Evolutionary conservation across 2,329 filamentous ascomycete genomes (phyloP).

Genomic region (Neospermospora avenae): DNA sequence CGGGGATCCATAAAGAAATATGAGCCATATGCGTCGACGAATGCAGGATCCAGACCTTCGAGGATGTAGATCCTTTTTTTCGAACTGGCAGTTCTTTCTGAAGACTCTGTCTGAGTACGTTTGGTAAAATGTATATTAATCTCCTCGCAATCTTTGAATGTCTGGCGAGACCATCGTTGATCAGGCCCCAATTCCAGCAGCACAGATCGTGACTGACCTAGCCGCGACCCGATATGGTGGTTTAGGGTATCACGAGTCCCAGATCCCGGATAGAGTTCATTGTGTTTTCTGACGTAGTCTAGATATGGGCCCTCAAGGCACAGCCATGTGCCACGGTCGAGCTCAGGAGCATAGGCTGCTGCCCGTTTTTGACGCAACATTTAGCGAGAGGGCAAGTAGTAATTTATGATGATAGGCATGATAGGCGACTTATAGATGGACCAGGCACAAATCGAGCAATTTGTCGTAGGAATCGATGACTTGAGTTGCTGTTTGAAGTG

Average conservation of each 20-base stretch:
- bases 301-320: slow-evolving; percentile 6
- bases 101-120: neutral
- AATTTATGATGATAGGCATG: neutral
- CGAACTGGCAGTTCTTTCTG: neutral
- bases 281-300: slow-evolving; percentile 6
- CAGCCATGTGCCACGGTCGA: slow-evolving; percentile 1
- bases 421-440: no score
- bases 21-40: slow-evolving; percentile 4
- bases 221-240: slow-evolving; percentile 2
- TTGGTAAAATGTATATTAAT: neutral
- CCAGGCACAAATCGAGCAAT: no score
- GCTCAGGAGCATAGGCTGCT: neutral
- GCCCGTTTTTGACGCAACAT: neutral
- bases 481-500: no score
- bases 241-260: slow-evolving; percentile 7
- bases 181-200: neutral
- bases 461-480: no score
- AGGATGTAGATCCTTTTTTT: slow-evolving; percentile 10
- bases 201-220: slow-evolving; percentile 10
- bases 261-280: neutral
- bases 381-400: neutral
- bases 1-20: slow-evolving; percentile 14
- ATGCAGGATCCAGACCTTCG: slow-evolving; percentile 12
- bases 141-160: neutral
- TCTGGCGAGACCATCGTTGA: neutral